phyloP scores from a whole-genome alignment of 352 stramenopile species.

The Phytophthora fragariaefolia region DNA sequence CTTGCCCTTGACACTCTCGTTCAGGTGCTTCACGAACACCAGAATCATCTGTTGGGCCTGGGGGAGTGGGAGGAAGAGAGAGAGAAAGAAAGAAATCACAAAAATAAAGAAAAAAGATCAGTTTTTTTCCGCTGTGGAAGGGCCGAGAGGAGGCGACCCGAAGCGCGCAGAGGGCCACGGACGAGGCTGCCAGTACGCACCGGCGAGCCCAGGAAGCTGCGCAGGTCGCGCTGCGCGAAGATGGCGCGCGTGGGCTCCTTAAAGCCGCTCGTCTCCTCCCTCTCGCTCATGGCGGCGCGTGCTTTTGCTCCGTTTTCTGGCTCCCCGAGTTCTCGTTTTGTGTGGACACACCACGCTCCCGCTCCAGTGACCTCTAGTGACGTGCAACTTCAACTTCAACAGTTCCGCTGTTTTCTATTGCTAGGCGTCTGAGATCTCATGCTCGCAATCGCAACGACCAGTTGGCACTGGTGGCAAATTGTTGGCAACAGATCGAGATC shows the following conservation, averaged over 20 bases:
- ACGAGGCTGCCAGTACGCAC: constrained; percentile 31
- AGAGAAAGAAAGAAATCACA: constrained; percentile 7
- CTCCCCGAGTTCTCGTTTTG: constrained; percentile 18
- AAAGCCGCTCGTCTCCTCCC: constrained; percentile 38
- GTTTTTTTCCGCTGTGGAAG: no score
- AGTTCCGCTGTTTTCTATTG: no score
- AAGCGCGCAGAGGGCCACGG: neutral
- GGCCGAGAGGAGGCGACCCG: neutral
- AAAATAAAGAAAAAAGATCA: constrained; percentile 11
- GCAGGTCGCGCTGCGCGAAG: constrained; percentile 78
- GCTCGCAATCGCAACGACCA: neutral
- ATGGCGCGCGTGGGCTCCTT: constrained; percentile 76
- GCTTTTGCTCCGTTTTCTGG: constrained; percentile 38
- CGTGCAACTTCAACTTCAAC: constrained; percentile 28
- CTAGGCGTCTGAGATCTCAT: no score
- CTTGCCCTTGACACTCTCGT: constrained; percentile 77
- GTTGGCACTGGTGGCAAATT: no score
- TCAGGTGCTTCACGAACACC: constrained; percentile 83
- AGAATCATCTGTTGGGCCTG: constrained; percentile 86
- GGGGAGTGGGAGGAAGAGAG: neutral
- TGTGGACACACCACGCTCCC: neutral
- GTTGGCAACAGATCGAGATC: no score
- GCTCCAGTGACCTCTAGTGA: constrained; percentile 8
- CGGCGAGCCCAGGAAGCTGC: constrained; percentile 70
- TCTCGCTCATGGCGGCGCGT: constrained; percentile 33